Base-by-base conservation (phyloP, 192 early-diverging fungal genomes). In the Coemansia aciculifera region DNA sequence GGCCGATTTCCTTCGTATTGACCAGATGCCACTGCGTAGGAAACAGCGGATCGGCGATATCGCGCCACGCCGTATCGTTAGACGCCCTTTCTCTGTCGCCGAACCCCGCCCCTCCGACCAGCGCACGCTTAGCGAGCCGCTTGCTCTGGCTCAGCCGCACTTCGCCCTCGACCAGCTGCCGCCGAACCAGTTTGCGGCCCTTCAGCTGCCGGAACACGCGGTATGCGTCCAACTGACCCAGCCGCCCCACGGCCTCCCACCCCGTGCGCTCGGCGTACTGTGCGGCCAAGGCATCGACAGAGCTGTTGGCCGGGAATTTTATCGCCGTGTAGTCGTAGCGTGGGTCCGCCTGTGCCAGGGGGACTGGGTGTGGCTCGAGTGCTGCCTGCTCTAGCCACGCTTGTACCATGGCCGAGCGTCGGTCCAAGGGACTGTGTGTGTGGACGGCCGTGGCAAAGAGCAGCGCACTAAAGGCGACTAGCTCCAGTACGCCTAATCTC, bases 1-100 rank as follows among this genome's bases (percentile, higher is more conserved):
- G 87, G 8, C 92, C 93, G 1, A 67, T 59, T 49, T 83, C 63
- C 5, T 68, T 59, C 0, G 64, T 68, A 63, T 90, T 92, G 60
- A 81, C 69, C 75, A 89, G 71, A 37, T 78, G 81, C 73, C 86
- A 87, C 66, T 87, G 86, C 62, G 72, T 61, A 17, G 23, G 17
- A 44, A 71, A 84, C 36, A 75, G 49, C 17, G 86, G 86, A 57
- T 87, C 86, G 3, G 7, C 31, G 31, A 81, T 81, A 6, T 76
- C 62, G 29, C 39, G 71, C 79, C 79, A 82, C 19, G 31, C 61
- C 2, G 59, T 63, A 44, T 64, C 64, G 7, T 37, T 59, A 0
- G 15, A 29, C 34, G 42, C 31, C 0, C 46, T 23, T 13, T 23
- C 0, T 3, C 64, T 27, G 15, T 72, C 65, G 49, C 78, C 75